phyloP scores from a whole-genome alignment of 352 stramenopile genomes.

The Peronospora belbahrii region DNA sequence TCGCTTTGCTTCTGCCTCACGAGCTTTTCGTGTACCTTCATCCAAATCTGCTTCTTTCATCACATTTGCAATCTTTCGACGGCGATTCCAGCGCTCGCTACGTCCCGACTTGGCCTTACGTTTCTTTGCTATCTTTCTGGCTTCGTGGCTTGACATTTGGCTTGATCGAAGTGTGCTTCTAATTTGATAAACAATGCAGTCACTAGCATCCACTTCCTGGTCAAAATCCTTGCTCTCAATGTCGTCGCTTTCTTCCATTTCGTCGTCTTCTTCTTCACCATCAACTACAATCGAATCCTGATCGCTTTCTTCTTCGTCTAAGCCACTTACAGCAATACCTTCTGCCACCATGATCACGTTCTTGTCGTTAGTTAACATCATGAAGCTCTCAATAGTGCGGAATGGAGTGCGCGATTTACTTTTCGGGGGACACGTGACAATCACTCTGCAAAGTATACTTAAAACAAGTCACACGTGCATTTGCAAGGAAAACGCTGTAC shows the following conservation, averaged over 20 bases:
- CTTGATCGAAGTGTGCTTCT: background rate
- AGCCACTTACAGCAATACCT: background rate
- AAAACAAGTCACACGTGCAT: too few relatives aligned
- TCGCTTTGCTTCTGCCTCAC: slow-evolving; percentile 54
- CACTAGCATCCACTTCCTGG: slow-evolving; percentile 1
- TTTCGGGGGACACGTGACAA: slow-evolving; percentile 17
- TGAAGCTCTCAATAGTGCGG: background rate
- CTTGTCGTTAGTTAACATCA: slow-evolving; percentile 17
- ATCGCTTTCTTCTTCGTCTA: slow-evolving; percentile 28
- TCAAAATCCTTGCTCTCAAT: background rate
- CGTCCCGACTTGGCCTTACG: slow-evolving; percentile 19
- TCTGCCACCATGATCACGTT: slow-evolving; percentile 1
- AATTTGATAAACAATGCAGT: slow-evolving; percentile 7
- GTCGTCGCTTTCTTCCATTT: background rate
- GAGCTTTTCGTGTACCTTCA: slow-evolving; percentile 45
- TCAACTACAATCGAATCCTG: slow-evolving; percentile 21
- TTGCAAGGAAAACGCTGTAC: too few relatives aligned
- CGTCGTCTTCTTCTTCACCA: background rate
- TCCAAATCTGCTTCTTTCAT: slow-evolving; percentile 66
- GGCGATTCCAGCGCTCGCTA: slow-evolving; percentile 36
- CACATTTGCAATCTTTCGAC: slow-evolving; percentile 56
- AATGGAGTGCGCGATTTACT: slow-evolving; percentile 14
- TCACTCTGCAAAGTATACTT: slow-evolving; percentile 18
- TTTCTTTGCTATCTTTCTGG: slow-evolving; percentile 17
- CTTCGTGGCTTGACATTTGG: background rate